Evolutionary conservation across 2,329 filamentous ascomycete genomes (phyloP).

Genomic region (Colletotrichum ledebouriae): DNA sequence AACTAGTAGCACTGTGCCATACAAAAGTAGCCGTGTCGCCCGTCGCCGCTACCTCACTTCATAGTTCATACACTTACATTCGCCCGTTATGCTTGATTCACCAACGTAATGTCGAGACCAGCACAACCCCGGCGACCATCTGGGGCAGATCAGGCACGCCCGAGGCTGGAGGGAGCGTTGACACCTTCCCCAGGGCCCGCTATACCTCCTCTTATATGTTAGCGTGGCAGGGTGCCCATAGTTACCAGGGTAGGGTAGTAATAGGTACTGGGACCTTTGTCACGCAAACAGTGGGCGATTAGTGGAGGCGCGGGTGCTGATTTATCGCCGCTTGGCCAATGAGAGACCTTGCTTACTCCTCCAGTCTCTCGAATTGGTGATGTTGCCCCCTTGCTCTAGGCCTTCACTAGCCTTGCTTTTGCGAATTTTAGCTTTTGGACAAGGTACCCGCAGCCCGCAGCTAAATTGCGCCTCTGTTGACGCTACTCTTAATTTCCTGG

Average conservation of each 20-base stretch:
- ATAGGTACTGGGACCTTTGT: too few species aligned
- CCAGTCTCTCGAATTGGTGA: background rate
- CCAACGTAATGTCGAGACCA: slow-evolving; percentile 31
- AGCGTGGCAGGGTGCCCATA: too few species aligned
- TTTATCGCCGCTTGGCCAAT: slow-evolving; percentile 17
- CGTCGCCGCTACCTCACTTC: background rate
- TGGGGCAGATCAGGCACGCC: slow-evolving; percentile 37
- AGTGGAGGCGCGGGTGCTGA: background rate
- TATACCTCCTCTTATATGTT: background rate
- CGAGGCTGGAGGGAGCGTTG: slow-evolving; percentile 17
- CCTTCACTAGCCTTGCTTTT: slow-evolving; percentile 30
- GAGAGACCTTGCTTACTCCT: background rate
- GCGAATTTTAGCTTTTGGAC: slow-evolving; percentile 30
- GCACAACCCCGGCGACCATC: slow-evolving; percentile 32
- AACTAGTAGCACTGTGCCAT: slow-evolving; percentile 11
- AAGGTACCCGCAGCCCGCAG: slow-evolving; percentile 1
- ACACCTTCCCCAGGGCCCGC: slow-evolving; percentile 15
- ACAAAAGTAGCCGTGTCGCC: slow-evolving; percentile 22
- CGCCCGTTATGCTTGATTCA: slow-evolving; percentile 33
- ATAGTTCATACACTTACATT: background rate
- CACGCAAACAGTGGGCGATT: too few species aligned
- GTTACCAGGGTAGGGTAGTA: too few species aligned
- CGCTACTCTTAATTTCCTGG: slow-evolving; percentile 5
- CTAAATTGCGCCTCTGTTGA: slow-evolving; percentile 28
- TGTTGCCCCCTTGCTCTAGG: slow-evolving; percentile 4